A percentile compares a stretch with the other conserved stretches of the same genome.
Conservation (phyloP, 73 alveolate genomes). For the Paramecium pentaurelia region DNA sequence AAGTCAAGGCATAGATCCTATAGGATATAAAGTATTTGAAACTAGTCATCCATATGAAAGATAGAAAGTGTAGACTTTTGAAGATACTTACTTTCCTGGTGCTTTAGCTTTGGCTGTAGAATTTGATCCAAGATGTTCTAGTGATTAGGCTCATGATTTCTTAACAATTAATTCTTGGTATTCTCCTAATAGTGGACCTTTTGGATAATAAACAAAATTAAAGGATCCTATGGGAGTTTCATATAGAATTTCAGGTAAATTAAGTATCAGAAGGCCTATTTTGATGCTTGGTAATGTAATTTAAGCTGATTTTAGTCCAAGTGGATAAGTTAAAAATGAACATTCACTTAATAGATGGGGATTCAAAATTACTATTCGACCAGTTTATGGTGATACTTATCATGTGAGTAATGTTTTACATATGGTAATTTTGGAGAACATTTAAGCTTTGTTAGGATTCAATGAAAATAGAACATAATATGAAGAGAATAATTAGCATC, state of each 20-base stretch:
- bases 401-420: constrained; percentile 1
- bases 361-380: constrained; percentile 70
- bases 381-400: constrained; percentile 69
- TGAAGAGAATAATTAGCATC: neutral
- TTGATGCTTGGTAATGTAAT: constrained; percentile 74
- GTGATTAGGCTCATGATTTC: constrained; percentile 68
- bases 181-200: constrained; percentile 42
- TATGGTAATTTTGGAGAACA: constrained; percentile 26
- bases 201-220: neutral
- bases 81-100: constrained; percentile 72
- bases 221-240: constrained; percentile 66
- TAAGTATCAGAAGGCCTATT: constrained; percentile 60
- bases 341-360: constrained; percentile 79
- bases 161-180: constrained; percentile 63
- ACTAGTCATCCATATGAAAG: constrained; percentile 92
- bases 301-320: constrained; percentile 77
- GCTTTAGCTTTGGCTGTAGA: constrained; percentile 83
- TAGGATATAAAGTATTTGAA: constrained; percentile 82
- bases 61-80: constrained; percentile 72
- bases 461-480: neutral
- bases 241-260: constrained; percentile 75
- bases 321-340: constrained; percentile 71
- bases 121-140: constrained; percentile 78
- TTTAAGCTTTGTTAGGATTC: neutral
- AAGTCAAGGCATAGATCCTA: constrained; percentile 79